phyloP scores from a whole-genome alignment of 164 flowering plant genomes.

The Brasenia schreberi region DNA sequence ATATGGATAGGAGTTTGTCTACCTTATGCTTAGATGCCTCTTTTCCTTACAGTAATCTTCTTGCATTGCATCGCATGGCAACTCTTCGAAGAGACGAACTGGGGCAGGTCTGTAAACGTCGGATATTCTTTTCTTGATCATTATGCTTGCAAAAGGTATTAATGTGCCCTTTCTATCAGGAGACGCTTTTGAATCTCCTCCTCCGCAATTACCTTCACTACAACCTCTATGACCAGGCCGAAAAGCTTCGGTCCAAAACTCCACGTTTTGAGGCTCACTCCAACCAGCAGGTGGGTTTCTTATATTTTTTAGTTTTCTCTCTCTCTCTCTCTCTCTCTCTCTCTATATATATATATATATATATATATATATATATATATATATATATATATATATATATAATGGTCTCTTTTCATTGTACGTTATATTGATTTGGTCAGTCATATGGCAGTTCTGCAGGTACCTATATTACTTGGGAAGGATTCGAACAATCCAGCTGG shows the following conservation, averaged over 20 bases:
- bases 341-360: no score
- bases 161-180: conserved; percentile 26
- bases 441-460: conserved; percentile 59
- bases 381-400: no score
- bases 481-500: conserved; percentile 62
- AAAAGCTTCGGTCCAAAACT: conserved; percentile 89
- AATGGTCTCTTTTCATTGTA: not conserved
- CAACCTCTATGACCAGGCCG: conserved; percentile 93
- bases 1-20: not conserved
- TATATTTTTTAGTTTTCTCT: not conserved
- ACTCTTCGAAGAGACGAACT: conserved; percentile 93
- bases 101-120: conserved; percentile 57
- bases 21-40: not conserved
- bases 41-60: conserved; percentile 51
- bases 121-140: not conserved
- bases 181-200: conserved; percentile 71
- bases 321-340: no score
- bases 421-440: not conserved
- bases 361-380: no score
- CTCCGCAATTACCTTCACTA: conserved; percentile 93
- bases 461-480: conserved; percentile 74
- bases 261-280: conserved; percentile 96
- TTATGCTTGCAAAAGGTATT: not conserved
- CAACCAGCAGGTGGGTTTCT: conserved; percentile 63
- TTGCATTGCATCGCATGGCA: conserved; percentile 77